Base-by-base conservation (phyloP, 2,329 filamentous ascomycete species). In the Microdochium bolleyi region DNA sequence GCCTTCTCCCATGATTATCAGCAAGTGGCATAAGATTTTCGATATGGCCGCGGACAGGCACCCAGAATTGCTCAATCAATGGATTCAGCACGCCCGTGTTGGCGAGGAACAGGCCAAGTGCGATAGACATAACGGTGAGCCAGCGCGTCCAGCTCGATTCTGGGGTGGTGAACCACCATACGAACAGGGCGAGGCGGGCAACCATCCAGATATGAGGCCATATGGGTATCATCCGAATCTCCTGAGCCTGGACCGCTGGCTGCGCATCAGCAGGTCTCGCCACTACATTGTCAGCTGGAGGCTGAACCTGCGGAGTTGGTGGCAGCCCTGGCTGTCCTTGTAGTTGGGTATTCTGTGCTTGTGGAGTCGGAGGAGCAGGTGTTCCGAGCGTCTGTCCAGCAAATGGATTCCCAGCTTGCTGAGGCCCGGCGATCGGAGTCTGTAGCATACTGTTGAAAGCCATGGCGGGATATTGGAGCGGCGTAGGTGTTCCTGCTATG, bases 121-220 rank as follows among this genome's bases (percentile, higher is more conserved):
- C 80, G 30, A 83, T 69, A 7, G 72, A 68, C 44, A 80, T 69
- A 22, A 85, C 74, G 21, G 76, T 76, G 8, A 80, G 60, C 76
- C 78, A 84, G 49, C 82, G 75, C 9, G 74, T 75, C 81, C 81
- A 85, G 60, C 75, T 83, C 2, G 76, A 72, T 48, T 75, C 73
- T 0, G 78, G 76, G 10, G 76, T 75, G 1, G 82, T 84, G 55
- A 86, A 85, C 67, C 83, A 82, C 80, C 81, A 86, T 13, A 85
- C 75, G 62, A 86, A 84, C 5, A 80, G 66, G 11, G 73, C 70
- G 9, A 87, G 66, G 8, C 83, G 76, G 34, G 82, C 68, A 1
- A 84, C 58, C 51, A 85, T 71, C 83, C 82, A 86, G 25, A 86
- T 62, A 51, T 84, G 77, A n/a, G 80, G 80, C 71, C 78, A 79